phyloP scores from a whole-genome alignment of 768 basidiomycete genomes.

The Obba rivulosa region DNA sequence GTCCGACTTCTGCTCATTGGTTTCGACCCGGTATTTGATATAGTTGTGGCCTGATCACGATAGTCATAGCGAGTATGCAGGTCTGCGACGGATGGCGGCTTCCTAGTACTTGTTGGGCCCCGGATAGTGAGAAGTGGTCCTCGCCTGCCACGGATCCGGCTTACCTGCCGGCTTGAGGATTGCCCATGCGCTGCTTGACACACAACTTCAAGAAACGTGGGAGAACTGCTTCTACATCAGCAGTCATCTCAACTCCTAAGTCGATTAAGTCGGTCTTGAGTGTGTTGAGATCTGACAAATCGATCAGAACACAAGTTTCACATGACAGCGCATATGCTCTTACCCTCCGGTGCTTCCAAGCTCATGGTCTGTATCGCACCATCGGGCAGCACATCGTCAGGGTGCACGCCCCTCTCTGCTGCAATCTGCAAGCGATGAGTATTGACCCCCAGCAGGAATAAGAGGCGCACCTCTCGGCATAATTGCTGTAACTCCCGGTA shows the following conservation, averaged over 20 bases:
- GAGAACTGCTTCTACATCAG: not conserved
- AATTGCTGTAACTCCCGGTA: not conserved
- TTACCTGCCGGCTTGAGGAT: not conserved
- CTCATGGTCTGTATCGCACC: not conserved
- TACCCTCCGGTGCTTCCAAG: not conserved
- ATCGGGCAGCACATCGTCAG: not conserved
- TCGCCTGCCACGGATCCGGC: not conserved
- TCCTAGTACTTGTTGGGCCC: not conserved
- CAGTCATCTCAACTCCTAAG: not conserved
- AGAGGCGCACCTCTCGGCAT: not conserved
- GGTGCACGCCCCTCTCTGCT: not conserved
- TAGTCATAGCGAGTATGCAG: constrained; percentile 6
- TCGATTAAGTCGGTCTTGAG: not conserved
- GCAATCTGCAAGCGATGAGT: not conserved
- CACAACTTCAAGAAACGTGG: not conserved
- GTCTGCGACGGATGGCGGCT: constrained; percentile 5
- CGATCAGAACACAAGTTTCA: not conserved
- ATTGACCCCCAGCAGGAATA: not conserved
- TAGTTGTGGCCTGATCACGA: not conserved
- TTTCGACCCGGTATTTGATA: too few relatives aligned
- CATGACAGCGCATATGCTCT: not conserved
- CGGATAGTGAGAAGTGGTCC: too few relatives aligned
- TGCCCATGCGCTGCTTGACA: not conserved
- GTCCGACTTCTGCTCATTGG: too few relatives aligned
- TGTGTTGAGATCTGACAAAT: not conserved